Percentiles rank a stretch among this genome's conserved stretches.
Conservation (phyloP, 495 filamentous ascomycete species). For the Jackrogersella minutella region DNA sequence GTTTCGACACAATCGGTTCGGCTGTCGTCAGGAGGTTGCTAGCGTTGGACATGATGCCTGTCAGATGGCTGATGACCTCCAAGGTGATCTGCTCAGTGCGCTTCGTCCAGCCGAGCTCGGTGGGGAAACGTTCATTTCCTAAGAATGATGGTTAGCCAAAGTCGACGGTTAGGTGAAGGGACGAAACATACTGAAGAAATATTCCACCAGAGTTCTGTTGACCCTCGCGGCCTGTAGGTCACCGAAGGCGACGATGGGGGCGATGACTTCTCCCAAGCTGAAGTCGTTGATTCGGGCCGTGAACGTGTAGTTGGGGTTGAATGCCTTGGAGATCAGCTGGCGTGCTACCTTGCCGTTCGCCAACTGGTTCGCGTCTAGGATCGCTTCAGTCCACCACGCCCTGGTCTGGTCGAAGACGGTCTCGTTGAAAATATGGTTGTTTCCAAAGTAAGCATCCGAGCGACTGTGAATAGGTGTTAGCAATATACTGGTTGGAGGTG, state of each 20-base stretch:
- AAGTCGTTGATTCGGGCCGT: slow-evolving; percentile 48
- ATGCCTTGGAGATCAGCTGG: slow-evolving; percentile 49
- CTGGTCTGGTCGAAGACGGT: slow-evolving; percentile 52
- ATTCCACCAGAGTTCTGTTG: slow-evolving; percentile 48
- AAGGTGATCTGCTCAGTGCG: background rate
- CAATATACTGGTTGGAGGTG: background rate
- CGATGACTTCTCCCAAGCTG: slow-evolving; percentile 53
- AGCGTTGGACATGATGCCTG: background rate
- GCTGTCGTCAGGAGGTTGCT: background rate
- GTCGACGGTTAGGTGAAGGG: background rate
- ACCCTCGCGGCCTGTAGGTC: slow-evolving; percentile 47
- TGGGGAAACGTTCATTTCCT: slow-evolving; percentile 36
- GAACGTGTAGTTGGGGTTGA: slow-evolving; percentile 52
- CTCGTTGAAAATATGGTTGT: slow-evolving; percentile 56
- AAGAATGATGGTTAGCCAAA: background rate
- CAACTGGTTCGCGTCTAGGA: slow-evolving; percentile 49
- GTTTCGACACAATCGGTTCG: background rate
- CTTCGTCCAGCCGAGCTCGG: slow-evolving; percentile 29
- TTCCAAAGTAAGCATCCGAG: slow-evolving; percentile 53
- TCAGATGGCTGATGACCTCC: background rate
- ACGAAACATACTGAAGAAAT: slow-evolving; percentile 53
- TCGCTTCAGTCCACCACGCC: slow-evolving; percentile 46
- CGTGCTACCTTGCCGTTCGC: slow-evolving; percentile 55
- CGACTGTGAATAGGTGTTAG: slow-evolving; percentile 40
- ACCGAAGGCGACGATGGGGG: slow-evolving; percentile 56